Conservation (phyloP, 495 filamentous ascomycete species). For the Amorphotheca resinae region DNA sequence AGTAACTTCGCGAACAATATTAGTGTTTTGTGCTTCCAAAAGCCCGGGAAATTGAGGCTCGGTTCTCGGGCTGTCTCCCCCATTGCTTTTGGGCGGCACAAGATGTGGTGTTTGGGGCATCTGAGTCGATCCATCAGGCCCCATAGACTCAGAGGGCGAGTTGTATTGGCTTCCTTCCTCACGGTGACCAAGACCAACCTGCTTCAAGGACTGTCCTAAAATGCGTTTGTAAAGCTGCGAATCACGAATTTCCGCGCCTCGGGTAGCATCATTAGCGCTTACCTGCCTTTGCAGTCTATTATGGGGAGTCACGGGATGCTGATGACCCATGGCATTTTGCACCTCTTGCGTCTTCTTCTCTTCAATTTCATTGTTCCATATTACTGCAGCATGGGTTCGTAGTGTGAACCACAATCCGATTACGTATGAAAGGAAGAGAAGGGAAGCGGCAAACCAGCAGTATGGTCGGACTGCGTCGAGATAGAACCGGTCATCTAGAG, state of each 20-base stretch:
- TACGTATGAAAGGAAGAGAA: conserved; percentile 85
- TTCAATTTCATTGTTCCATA: conserved; percentile 82
- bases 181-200: conserved; percentile 51
- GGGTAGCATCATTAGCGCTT: conserved; percentile 25
- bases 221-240: conserved; percentile 88
- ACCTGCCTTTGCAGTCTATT: conserved; percentile 15
- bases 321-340: conserved; percentile 19
- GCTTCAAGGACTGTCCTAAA: conserved; percentile 73
- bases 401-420: conserved; percentile 96
- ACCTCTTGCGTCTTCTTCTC: conserved; percentile 55
- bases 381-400: conserved; percentile 88
- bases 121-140: conserved; percentile 17
- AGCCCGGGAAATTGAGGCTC: conserved; percentile 51
- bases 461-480: conserved; percentile 82
- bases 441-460: conserved; percentile 70
- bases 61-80: conserved; percentile 27
- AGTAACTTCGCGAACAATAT: conserved; percentile 67
- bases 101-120: conserved; percentile 44
- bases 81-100: conserved; percentile 54
- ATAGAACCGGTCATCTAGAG: conserved; percentile 78
- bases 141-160: conserved; percentile 21
- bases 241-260: conserved; percentile 53
- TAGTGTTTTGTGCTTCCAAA: conserved; percentile 65
- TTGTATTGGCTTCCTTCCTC: conserved; percentile 34
- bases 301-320: conserved; percentile 8